A percentile compares a stretch with the other conserved stretches of the same genome.
These are phyloP conservation scores for Avena insularis DNA, from an alignment of 176 grass and related monocot species.

Conservation along the genomic window DNA sequence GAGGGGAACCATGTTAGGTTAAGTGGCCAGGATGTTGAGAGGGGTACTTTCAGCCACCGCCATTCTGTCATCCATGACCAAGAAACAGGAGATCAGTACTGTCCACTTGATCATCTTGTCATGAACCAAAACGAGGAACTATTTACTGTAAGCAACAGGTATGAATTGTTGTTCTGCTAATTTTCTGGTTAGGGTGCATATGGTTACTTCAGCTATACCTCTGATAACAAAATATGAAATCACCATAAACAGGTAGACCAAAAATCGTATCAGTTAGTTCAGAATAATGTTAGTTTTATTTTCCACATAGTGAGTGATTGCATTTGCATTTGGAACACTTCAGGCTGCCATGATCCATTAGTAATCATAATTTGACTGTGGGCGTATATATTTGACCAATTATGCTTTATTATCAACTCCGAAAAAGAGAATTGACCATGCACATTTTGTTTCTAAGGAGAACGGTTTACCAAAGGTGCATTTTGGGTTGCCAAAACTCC, in stretches of 20 bases:
- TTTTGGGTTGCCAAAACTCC: neutral
- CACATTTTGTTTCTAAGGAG: neutral
- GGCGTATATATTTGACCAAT: neutral
- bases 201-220: neutral
- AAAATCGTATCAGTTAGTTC: neutral
- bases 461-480: constrained; percentile 8
- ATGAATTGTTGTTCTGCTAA: constrained; percentile 21
- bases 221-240: constrained; percentile 27
- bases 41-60: constrained; percentile 96
- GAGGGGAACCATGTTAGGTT: constrained; percentile 98
- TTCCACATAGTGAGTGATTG: neutral
- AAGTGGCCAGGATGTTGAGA: constrained; percentile 99
- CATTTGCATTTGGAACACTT: constrained; percentile 21
- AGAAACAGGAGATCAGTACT: constrained; percentile 79
- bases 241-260: constrained; percentile 10
- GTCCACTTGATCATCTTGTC: constrained; percentile 71
- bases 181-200: neutral
- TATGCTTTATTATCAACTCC: constrained; percentile 3
- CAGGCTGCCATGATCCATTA: neutral
- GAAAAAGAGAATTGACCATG: constrained; percentile 1
- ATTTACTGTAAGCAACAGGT: constrained; percentile 98
- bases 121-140: constrained; percentile 80
- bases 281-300: constrained; percentile 6
- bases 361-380: neutral
- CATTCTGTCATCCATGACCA: constrained; percentile 95